Conservation (phyloP, 2,329 filamentous ascomycete species). For the Lecanicillium sp. region DNA sequence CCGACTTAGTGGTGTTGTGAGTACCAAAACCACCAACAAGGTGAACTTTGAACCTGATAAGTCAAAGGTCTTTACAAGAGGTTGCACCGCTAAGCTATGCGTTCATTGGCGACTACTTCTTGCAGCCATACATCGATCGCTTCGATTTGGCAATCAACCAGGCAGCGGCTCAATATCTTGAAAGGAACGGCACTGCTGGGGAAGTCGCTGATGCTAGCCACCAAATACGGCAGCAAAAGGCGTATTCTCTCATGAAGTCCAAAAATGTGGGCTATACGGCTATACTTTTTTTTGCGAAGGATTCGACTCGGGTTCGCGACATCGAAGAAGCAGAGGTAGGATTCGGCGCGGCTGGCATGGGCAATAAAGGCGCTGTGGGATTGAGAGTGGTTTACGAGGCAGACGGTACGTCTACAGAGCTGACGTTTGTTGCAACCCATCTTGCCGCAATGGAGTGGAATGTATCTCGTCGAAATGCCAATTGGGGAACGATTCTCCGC, state of each 20-base stretch:
- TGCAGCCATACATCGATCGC: slow-evolving; percentile 66
- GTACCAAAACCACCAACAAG: slow-evolving; percentile 17
- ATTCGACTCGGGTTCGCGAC: slow-evolving; percentile 49
- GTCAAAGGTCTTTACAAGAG: slow-evolving; percentile 86
- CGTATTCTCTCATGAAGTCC: slow-evolving; percentile 62
- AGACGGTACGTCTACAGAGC: slow-evolving; percentile 39
- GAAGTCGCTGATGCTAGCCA: slow-evolving; percentile 3
- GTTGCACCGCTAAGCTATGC: slow-evolving; percentile 75
- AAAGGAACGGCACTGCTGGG: slow-evolving; percentile 13
- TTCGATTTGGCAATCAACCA: slow-evolving; percentile 65
- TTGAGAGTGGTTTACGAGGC: slow-evolving; percentile 56
- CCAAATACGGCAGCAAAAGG: slow-evolving; percentile 16
- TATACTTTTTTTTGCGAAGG: slow-evolving; percentile 73
- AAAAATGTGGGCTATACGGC: slow-evolving; percentile 84
- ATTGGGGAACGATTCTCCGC: slow-evolving; percentile 80
- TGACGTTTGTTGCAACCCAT: slow-evolving; percentile 86
- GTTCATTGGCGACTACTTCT: slow-evolving; percentile 75
- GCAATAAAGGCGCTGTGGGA: slow-evolving; percentile 89
- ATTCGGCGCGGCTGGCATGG: slow-evolving; percentile 80
- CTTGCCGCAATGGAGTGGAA: slow-evolving; percentile 82
- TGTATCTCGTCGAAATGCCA: slow-evolving; percentile 66
- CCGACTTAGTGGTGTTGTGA: slow-evolving; percentile 50
- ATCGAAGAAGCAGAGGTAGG: slow-evolving; percentile 77
- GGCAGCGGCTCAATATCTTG: slow-evolving; percentile 41
- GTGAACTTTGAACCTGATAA: too few species aligned